phyloP scores from a whole-genome alignment of 2,329 filamentous ascomycete species.

The Aulographum hederae region DNA sequence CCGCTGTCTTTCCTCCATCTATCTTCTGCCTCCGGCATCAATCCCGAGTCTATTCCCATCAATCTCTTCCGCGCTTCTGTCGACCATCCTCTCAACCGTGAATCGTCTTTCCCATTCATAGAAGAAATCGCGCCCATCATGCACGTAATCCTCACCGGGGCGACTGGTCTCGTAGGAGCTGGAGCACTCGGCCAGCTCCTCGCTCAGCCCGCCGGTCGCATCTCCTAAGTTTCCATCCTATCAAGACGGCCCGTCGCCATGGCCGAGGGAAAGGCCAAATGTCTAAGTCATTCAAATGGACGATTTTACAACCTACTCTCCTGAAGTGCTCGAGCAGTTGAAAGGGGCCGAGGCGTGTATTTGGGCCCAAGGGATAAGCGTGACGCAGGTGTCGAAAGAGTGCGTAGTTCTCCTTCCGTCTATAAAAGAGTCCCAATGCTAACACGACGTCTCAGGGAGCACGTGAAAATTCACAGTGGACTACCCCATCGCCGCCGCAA shows the following conservation, averaged over 20 bases:
- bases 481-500: constrained; percentile 45
- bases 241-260: constrained; percentile 45
- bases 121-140: too few species aligned
- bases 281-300: constrained; percentile 48
- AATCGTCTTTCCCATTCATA: neutral
- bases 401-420: constrained; percentile 16
- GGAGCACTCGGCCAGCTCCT: constrained; percentile 20
- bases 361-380: constrained; percentile 54
- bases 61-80: too few species aligned
- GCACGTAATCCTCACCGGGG: constrained; percentile 26
- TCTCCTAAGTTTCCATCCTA: constrained; percentile 51
- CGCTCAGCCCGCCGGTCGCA: constrained; percentile 10
- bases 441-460: constrained; percentile 30
- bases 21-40: too few species aligned
- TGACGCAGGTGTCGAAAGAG: constrained; percentile 40
- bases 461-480: constrained; percentile 49
- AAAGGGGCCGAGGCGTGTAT: constrained; percentile 49
- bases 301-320: constrained; percentile 45
- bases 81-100: too few species aligned
- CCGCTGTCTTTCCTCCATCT: too few species aligned
- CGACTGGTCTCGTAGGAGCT: constrained; percentile 23
- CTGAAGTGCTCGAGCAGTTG: constrained; percentile 38
- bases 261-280: constrained; percentile 40
- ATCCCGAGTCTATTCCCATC: too few species aligned
- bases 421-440: neutral